These are phyloP conservation scores for Neurospora tetrasperma DNA, from an alignment of 495 filamentous ascomycete species.

Conservation along the genomic window DNA sequence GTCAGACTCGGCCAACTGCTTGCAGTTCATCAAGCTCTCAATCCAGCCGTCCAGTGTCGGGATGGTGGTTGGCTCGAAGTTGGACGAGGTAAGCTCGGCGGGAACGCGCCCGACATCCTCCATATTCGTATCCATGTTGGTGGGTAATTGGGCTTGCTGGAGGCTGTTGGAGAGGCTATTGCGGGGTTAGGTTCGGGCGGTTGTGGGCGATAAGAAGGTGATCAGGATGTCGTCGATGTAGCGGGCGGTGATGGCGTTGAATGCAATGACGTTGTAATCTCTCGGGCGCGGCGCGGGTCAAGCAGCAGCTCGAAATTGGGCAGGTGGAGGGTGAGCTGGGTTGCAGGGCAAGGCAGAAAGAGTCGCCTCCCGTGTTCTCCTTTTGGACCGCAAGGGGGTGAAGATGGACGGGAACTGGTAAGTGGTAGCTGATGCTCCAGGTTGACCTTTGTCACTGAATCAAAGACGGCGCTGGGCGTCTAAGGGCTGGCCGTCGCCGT, in stretches of 20 bases:
- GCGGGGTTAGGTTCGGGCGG: background rate
- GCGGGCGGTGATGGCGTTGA: constrained; percentile 3
- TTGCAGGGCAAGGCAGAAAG: background rate
- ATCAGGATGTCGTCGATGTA: background rate
- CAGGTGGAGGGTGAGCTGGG: constrained; percentile 11
- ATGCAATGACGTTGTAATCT: constrained; percentile 8
- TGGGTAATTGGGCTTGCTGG: constrained; percentile 7
- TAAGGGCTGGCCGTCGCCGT: background rate
- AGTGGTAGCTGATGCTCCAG: background rate
- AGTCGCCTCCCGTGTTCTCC: constrained; percentile 1
- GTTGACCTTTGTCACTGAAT: background rate
- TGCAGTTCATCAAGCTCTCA: constrained; percentile 95
- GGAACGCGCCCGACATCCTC: constrained; percentile 85
- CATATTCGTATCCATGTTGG: constrained; percentile 93
- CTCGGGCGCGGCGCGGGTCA: constrained; percentile 10
- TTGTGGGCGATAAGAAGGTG: background rate
- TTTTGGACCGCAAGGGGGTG: background rate
- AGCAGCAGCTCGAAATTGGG: constrained; percentile 18
- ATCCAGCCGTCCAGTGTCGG: constrained; percentile 97
- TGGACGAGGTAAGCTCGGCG: constrained; percentile 66
- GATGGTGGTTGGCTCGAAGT: constrained; percentile 76
- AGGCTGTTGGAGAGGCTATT: background rate
- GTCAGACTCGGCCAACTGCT: constrained; percentile 89
- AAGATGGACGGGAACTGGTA: background rate
- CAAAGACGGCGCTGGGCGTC: background rate